Evolutionary conservation across 805 yeast species (phyloP), one percentile per base, ranked within the genome.

Genomic region (Tetrapisispora pingtungensis): DNA sequence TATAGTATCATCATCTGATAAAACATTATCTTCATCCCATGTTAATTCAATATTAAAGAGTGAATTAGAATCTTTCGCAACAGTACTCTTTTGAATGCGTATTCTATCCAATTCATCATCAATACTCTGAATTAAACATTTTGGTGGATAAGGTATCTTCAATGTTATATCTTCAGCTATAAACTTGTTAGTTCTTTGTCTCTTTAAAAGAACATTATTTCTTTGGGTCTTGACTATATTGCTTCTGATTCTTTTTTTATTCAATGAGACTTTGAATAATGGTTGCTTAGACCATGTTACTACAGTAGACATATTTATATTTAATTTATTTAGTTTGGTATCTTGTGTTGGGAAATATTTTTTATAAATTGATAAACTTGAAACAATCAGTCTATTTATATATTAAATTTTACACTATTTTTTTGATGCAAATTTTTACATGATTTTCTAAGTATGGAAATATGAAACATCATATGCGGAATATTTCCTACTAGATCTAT

Each of bases 91-190:
- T 17, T 31, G 26, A 17, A 10, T 18, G 8, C 30, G 32, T n/a
- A 39, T 6, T 24, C 41, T 49, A 14, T 18, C 30, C 18, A 40
- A 41, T 37, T 47, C 52, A n/a, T 42, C 42, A 15, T 48, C 48
- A 12, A 50, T 50, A 19, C 36, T 33, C 20, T 33, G 33, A 12
- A 50, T 41, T 22, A 50, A 22, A 28, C 24, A 15, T 20, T 31
- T 17, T 8, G 54, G 50, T 17, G 54, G 54, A 18, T 42, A 39
- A 5, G 54, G 54, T 26, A 50, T 48, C 38, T 48, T 49, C 8
- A 44, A 39, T 3, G 36, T 28, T 18, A 28, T 3, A 10, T 26
- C 22, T 19, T 45, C 34, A 14, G 30, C n/a, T 14, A 30, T 14
- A 26, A 27, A 36, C 19, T 24, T 20, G 17, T 37, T 36, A 22